Evolutionary conservation across 805 yeast species (phyloP), one percentile per base, ranked within the genome.

Genomic region (Kurtzmaniella fragi): DNA sequence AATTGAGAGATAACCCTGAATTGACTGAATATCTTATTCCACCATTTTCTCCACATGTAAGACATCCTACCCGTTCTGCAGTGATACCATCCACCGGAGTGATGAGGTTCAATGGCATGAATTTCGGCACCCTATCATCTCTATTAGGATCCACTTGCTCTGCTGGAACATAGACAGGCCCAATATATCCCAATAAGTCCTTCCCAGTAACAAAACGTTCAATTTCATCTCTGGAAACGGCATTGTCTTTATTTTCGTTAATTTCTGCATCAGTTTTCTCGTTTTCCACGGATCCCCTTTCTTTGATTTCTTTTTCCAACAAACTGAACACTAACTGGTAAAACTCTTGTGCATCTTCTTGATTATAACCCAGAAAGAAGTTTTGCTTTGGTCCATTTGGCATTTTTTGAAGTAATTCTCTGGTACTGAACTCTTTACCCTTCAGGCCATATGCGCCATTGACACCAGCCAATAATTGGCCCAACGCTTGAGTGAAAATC

Each of bases 341-440:
- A 53, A 90, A 90, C 58, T 90, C 98, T 61, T 90, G 96, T 0
- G 97, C 97, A 64, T 90, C 98, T 59, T 90, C 96, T 62, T 90
- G 98, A 53, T 86, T 88, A 55, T 87, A 87, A 1, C 96, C 93
- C 40, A 79, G 61, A 49, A 89, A 79, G 43, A 88, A 75, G 54
- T 82, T 82, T 53, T 80, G 84, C 48, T 80, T 82, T 11, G 93
- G 90, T 0, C 87, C 84, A 52, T 83, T 82, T 4, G 84, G 75
- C 87, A 85, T 82, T 4, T 77, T 74, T 52, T 75, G 80, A 38
- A 84, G 57, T 33, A 85, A 59, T 12, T 70, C 69, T 40, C 69
- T 74, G 0, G 93, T 81, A 47, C 75, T 79, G 48, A 78, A 84
- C 35, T 76, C 78, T 43, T 77, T 82, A 1, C 80, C 73, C 42